Percentiles rank a stretch among this genome's conserved stretches.
Conservation (phyloP, 1,284 basidiomycete genomes). For the Termitomyces sp. region DNA sequence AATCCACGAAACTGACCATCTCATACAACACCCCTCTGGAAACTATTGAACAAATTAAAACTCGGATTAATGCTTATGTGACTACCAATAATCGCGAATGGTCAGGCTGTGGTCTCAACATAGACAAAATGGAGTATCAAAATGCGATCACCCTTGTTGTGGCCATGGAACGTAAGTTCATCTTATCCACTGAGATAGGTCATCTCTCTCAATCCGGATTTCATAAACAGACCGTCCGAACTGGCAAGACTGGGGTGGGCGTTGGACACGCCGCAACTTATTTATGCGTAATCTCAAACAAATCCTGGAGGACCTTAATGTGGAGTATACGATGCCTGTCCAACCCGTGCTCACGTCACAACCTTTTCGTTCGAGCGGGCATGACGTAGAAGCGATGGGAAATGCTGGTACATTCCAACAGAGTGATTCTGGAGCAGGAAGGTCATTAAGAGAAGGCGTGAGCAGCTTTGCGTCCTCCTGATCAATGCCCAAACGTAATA, state of each 20-base stretch:
- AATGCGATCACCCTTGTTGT: slow-evolving; percentile 65
- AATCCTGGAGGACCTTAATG: slow-evolving; percentile 65
- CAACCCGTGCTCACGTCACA: slow-evolving; percentile 61
- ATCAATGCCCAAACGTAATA: neutral
- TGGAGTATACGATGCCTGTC: slow-evolving; percentile 64
- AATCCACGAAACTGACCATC: slow-evolving; percentile 62
- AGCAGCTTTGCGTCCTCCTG: slow-evolving; percentile 10
- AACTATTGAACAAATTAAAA: slow-evolving; percentile 61
- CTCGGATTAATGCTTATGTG: slow-evolving; percentile 57
- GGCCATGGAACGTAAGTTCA: slow-evolving; percentile 68
- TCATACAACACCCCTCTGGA: slow-evolving; percentile 66
- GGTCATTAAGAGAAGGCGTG: slow-evolving; percentile 10
- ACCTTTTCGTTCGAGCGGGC: neutral
- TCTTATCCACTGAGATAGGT: neutral
- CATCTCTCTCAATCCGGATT: neutral
- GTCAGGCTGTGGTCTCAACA: slow-evolving; percentile 56
- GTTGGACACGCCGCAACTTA: slow-evolving; percentile 64
- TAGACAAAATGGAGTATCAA: slow-evolving; percentile 75
- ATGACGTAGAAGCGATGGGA: slow-evolving; percentile 4
- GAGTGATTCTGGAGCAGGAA: slow-evolving; percentile 5
- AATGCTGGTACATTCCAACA: slow-evolving; percentile 14
- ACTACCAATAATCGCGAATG: slow-evolving; percentile 69
- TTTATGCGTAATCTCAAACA: slow-evolving; percentile 73
- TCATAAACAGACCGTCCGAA: slow-evolving; percentile 59
- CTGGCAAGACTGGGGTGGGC: slow-evolving; percentile 85